Evolutionary conservation across 2,329 filamentous ascomycete species (phyloP), one percentile per base, ranked within the genome.

Genomic region (Fusarium agapanthi): DNA sequence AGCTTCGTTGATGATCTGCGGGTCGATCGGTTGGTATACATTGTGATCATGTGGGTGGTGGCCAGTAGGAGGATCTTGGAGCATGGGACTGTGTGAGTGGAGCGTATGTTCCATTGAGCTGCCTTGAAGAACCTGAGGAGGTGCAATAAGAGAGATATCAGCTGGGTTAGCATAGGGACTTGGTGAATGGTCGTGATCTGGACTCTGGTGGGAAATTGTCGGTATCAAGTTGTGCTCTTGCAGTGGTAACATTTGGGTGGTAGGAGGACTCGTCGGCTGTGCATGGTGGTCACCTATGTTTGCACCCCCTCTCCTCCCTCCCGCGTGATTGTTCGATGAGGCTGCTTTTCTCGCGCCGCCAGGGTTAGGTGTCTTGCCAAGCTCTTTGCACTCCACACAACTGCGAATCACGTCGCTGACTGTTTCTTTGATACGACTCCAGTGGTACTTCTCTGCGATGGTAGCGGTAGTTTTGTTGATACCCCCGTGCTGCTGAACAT

Each of bases 381-480:
- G 85, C 77, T 97, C 94, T 83, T 95, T 97, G 84, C 95, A 98
- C 80, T 97, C 92, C 13, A 88, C 84, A 82, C 96, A 99, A 77
- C 96, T 95, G 76, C 93, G 92, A 82, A 98, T 97, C 76, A 97
- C 95, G 80, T 95, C 91, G 80, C 93, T 96, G 69, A 98, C 96
- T 2, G 95, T 98, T 83, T 98, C 95, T 81, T 98, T 99, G 84
- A 98, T 98, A 69, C 95, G 90, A 53, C 97, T 95, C 96, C 96
- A 99, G 83, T 98, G 96, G 80, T 95, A 98, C 79, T 92, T 93
- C 80, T 98, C 94, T 16, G 95, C 94, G 77, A 99, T 97, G 26
- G 91, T 92, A 26, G 95, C 95, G 2, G 95, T 98, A 1, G 95
- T 98, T 85, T 98, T 98, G 86, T 99, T 99, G 86, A 98, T 98